Conservation (phyloP, 2,329 filamentous ascomycete genomes). For the Pseudogymnoascus sp. region DNA sequence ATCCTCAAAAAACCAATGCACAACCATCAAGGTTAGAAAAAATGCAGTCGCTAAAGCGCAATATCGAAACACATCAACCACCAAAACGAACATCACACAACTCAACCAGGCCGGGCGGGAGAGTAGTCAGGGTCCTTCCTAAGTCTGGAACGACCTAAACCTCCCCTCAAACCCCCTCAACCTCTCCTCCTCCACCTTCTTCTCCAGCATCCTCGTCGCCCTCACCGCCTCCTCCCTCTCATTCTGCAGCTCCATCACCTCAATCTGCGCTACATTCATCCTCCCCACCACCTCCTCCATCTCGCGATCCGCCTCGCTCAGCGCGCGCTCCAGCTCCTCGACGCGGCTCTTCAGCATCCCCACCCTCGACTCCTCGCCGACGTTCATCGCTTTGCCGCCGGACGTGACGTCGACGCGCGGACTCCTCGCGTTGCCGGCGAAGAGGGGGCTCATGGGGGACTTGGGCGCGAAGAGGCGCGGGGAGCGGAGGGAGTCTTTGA, state of each 20-base stretch:
- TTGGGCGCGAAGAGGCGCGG: slow-evolving; percentile 49
- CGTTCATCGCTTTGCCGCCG: slow-evolving; percentile 51
- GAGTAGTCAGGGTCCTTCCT: neutral
- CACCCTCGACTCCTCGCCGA: slow-evolving; percentile 66
- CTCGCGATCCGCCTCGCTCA: slow-evolving; percentile 67
- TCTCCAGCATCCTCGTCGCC: slow-evolving; percentile 63
- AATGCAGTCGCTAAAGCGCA: neutral
- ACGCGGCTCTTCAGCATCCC: slow-evolving; percentile 71
- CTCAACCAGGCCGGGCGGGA: neutral
- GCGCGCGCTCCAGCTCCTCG: slow-evolving; percentile 74
- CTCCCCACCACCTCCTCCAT: slow-evolving; percentile 77
- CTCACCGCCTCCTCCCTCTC: slow-evolving; percentile 67
- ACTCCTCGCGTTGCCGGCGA: slow-evolving; percentile 43
- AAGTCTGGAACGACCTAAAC: slow-evolving; percentile 19
- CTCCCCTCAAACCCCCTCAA: slow-evolving; percentile 24
- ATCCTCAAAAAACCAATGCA: neutral
- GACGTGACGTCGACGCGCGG: slow-evolving; percentile 45
- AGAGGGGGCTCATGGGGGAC: slow-evolving; percentile 56
- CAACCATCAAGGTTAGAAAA: neutral
- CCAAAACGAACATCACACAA: neutral
- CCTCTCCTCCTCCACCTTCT: slow-evolving; percentile 46
- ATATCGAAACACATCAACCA: neutral
- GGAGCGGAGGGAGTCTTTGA: slow-evolving; percentile 48
- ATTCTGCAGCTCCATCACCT: slow-evolving; percentile 71
- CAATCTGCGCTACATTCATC: slow-evolving; percentile 78